Evolutionary conservation across 2,329 filamentous ascomycete species (phyloP).

Genomic region (Diplodia seriata): DNA sequence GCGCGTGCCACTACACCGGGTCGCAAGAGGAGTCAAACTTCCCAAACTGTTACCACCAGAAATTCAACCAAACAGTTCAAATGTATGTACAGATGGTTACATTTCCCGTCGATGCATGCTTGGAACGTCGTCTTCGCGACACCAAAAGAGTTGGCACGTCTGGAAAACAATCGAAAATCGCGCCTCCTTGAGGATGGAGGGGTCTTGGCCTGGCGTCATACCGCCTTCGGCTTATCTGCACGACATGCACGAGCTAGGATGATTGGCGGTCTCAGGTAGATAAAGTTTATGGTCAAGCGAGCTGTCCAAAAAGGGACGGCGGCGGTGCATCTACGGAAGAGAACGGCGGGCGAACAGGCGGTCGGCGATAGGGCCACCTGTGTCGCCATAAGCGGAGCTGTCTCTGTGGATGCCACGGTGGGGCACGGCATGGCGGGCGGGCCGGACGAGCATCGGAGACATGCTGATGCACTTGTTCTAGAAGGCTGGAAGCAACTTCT

Average conservation of each 20-base stretch:
- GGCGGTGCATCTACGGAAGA: slow-evolving; percentile 1
- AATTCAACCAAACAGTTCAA: no score
- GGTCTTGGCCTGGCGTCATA: slow-evolving; percentile 24
- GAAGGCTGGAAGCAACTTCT: neutral
- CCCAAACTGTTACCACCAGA: neutral
- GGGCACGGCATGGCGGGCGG: neutral
- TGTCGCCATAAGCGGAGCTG: neutral
- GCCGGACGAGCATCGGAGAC: neutral
- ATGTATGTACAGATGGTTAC: no score
- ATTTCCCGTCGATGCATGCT: no score
- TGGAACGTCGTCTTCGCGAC: no score
- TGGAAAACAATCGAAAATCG: neutral
- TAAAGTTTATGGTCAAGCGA: neutral
- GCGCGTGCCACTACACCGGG: neutral
- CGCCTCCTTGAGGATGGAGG: slow-evolving; percentile 10
- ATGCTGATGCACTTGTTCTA: neutral
- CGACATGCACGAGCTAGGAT: slow-evolving; percentile 8
- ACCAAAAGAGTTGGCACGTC: no score
- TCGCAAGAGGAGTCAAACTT: neutral
- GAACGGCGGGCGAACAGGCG: neutral
- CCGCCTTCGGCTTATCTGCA: neutral
- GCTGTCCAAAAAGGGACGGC: neutral
- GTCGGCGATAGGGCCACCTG: slow-evolving; percentile 3
- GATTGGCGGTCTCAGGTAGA: slow-evolving; percentile 11
- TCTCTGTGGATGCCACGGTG: neutral